phyloP scores from a whole-genome alignment of 768 basidiomycete genomes.

The Lactifluus pinguis region DNA sequence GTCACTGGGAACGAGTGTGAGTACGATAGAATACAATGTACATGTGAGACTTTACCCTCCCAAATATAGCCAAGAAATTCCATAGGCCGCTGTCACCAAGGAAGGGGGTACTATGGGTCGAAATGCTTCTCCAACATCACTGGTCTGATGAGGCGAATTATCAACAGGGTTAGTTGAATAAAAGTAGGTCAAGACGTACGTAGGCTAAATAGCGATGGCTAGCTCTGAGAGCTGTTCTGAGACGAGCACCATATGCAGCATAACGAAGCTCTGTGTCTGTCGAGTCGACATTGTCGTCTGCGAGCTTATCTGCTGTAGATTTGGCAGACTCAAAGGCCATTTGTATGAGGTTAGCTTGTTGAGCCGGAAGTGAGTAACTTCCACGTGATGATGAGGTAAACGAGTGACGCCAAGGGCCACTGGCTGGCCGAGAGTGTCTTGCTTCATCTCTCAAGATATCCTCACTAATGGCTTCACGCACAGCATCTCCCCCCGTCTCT shows the following conservation, averaged over 20 bases:
- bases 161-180: constrained; percentile 4
- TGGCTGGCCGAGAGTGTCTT: not conserved
- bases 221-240: constrained; percentile 68
- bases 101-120: constrained; percentile 67
- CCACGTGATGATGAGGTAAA: constrained; percentile 7
- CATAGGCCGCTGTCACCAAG: constrained; percentile 70
- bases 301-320: constrained; percentile 46
- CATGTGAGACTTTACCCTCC: constrained; percentile 36
- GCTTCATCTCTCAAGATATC: constrained; percentile 18
- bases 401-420: too few species aligned
- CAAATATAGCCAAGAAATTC: constrained; percentile 75
- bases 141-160: constrained; percentile 40
- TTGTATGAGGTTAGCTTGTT: too few species aligned
- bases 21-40: not conserved
- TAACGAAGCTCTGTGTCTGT: constrained; percentile 63
- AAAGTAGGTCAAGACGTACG: constrained; percentile 32
- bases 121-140: constrained; percentile 79
- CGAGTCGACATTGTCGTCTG: constrained; percentile 54
- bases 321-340: constrained; percentile 29
- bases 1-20: constrained; percentile 33
- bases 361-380: not conserved
- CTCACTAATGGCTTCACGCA: constrained; percentile 19
- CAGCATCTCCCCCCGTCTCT: constrained; percentile 25
- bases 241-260: constrained; percentile 68
- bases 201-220: constrained; percentile 69